Base-by-base conservation (phyloP, 2,329 filamentous ascomycete species). In the Ceratocystis destructans region DNA sequence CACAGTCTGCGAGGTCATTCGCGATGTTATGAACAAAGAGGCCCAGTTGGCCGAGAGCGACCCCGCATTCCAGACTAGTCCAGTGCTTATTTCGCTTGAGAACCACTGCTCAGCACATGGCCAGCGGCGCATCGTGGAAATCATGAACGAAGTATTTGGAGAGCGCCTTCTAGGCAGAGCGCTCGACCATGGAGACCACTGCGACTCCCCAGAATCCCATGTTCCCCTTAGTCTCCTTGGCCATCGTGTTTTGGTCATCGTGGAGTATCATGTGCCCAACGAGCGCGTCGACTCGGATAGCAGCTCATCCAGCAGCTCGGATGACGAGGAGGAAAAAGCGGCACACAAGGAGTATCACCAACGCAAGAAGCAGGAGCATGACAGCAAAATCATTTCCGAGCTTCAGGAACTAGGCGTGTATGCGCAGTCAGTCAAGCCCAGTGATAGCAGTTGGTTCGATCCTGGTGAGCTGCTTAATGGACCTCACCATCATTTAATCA, bases 361-460 rank as follows among this genome's bases (percentile, higher is more conserved):
- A 10, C 76, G 70, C 22, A 76, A 79, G 70, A 79, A 82, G 71
- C 82, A 81, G 70, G 80, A 82, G 71, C 73, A 78, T 0, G 75
- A 77, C 0, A 76, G 76, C 5, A 72, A 77, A 66, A 87, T 88
- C 70, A 77, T 88, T 25, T 83, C 85, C 0, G 85, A 87, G 70
- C 79, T 88, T 1, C 84, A 84, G 0, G 81, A 80, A 53, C 77
- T 88, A 0, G 86, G 86, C 2, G 83, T 88, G 1, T 88, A 88
- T 69, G 86, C 85, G 0, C 86, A 88, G 71, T 86, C 83, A 0
- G 84, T 88, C 66, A 88, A 88, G 72, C 86, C 86, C 0, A 74
- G 75, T 65, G 80, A 88, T 73, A 82, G 85, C 70, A 85, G 83
- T 0, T 88, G 86, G 86, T 87, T 80, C 71, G 80, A 83, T 20